Percentiles rank a stretch among this genome's conserved stretches.
Conservation (phyloP, 1,284 basidiomycete genomes). For the Anthracocystis setariae region DNA sequence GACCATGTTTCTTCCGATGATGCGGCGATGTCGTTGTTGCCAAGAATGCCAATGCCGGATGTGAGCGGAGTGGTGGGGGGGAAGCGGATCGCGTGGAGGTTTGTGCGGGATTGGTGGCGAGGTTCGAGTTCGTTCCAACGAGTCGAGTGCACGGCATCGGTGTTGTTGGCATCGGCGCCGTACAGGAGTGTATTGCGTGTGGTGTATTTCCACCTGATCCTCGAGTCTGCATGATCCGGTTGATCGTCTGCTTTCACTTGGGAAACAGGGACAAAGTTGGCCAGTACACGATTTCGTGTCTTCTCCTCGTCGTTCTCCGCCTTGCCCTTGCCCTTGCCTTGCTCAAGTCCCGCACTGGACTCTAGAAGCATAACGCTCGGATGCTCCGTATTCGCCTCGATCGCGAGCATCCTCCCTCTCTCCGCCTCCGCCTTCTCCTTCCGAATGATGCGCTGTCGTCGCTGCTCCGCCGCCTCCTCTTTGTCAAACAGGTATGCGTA, state of each 20-base stretch:
- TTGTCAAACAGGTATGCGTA: slow-evolving; percentile 55
- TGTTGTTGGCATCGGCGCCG: slow-evolving; percentile 48
- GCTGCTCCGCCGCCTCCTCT: slow-evolving; percentile 39
- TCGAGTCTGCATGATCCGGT: slow-evolving; percentile 15
- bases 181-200: slow-evolving; percentile 60
- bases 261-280: slow-evolving; percentile 28
- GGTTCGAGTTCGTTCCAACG: too few relatives aligned
- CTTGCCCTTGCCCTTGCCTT: neutral
- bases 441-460: slow-evolving; percentile 20
- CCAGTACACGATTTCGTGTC: slow-evolving; percentile 13
- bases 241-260: slow-evolving; percentile 25
- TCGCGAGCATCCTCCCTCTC: slow-evolving; percentile 35
- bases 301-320: neutral
- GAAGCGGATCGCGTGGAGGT: slow-evolving; percentile 15
- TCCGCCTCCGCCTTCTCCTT: slow-evolving; percentile 24
- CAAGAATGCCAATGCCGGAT: too few relatives aligned
- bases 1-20: slow-evolving; percentile 41
- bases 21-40: too few relatives aligned
- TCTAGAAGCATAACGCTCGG: neutral
- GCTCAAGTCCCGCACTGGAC: slow-evolving; percentile 3
- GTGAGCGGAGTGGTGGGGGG: slow-evolving; percentile 4
- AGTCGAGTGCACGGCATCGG: too few relatives aligned
- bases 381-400: slow-evolving; percentile 37
- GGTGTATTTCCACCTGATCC: slow-evolving; percentile 32
- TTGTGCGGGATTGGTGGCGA: slow-evolving; percentile 7